Evolutionary conservation across 176 grass and related monocot genomes (phyloP).

Genomic region (Rhynchospora tenuis): DNA sequence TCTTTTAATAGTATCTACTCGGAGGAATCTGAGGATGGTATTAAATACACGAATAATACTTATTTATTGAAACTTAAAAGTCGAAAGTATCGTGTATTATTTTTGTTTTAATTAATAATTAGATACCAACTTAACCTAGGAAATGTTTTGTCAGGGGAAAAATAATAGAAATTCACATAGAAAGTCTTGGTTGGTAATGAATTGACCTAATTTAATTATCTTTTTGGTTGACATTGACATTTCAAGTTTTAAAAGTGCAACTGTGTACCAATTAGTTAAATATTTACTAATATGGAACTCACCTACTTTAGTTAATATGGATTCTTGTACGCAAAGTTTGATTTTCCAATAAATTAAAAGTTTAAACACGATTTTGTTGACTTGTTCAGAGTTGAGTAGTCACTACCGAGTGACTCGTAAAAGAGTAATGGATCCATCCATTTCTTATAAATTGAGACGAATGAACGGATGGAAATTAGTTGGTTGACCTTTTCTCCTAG

Average conservation of each 20-base stretch:
- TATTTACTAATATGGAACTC: neutral
- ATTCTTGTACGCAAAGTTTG: neutral
- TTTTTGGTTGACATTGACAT: neutral
- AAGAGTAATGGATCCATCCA: neutral
- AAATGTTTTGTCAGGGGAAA: neutral
- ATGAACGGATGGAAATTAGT: neutral
- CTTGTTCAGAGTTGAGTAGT: neutral
- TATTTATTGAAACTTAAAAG: neutral
- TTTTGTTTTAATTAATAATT: neutral
- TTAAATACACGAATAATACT: neutral
- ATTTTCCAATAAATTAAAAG: neutral
- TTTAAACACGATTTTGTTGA: neutral
- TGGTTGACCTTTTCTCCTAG: slow-evolving; percentile 19
- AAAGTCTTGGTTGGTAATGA: neutral
- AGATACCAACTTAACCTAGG: neutral
- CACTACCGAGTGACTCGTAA: neutral
- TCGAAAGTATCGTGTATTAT: neutral
- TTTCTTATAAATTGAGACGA: neutral
- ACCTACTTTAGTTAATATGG: neutral
- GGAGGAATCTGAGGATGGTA: neutral
- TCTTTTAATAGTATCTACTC: neutral
- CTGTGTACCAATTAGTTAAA: neutral
- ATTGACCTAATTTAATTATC: neutral
- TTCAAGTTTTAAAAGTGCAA: neutral
- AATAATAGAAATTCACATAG: too few relatives aligned